Conservation (phyloP, 371 early-diverging fungal genomes). For the Chytridium lagenaria region DNA sequence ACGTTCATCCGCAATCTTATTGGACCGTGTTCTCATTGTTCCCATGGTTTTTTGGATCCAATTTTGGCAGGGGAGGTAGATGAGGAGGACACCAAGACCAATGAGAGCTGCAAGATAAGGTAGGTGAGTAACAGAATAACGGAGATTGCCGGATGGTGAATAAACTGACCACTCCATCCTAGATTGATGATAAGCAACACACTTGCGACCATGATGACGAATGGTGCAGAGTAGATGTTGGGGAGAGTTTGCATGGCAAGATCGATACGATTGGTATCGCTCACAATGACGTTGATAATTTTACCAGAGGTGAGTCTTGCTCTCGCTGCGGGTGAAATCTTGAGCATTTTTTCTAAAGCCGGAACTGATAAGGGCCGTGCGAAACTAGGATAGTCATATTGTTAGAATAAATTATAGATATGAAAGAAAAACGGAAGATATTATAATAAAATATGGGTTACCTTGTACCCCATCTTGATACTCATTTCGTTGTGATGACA, state of each 20-base stretch:
- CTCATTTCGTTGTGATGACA: slow-evolving; percentile 13
- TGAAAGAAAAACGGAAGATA: slow-evolving; percentile 18
- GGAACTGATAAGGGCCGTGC: neutral
- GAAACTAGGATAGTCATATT: slow-evolving; percentile 11
- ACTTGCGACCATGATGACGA: slow-evolving; percentile 23
- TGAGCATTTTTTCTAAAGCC: slow-evolving; percentile 15
- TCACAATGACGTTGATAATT: neutral
- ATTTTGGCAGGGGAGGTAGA: slow-evolving; percentile 30
- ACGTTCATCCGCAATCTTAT: slow-evolving; percentile 34
- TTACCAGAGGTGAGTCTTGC: slow-evolving; percentile 2
- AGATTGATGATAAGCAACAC: slow-evolving; percentile 22
- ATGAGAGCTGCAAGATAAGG: slow-evolving; percentile 18
- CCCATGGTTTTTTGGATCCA: slow-evolving; percentile 13
- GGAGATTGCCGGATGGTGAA: slow-evolving; percentile 2
- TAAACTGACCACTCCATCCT: slow-evolving; percentile 12
- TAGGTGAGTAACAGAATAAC: neutral
- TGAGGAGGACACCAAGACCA: slow-evolving; percentile 33
- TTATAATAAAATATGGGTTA: slow-evolving; percentile 3
- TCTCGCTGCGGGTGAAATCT: slow-evolving; percentile 2
- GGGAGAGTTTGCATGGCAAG: slow-evolving; percentile 24
- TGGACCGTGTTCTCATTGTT: slow-evolving; percentile 7
- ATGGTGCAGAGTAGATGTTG: slow-evolving; percentile 21
- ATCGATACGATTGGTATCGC: slow-evolving; percentile 36
- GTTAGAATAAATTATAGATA: no score
- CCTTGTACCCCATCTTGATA: slow-evolving; percentile 23